These are phyloP conservation scores for Aspergillus mulundensis DNA, from an alignment of 495 filamentous ascomycete genomes.

Conservation along the genomic window DNA sequence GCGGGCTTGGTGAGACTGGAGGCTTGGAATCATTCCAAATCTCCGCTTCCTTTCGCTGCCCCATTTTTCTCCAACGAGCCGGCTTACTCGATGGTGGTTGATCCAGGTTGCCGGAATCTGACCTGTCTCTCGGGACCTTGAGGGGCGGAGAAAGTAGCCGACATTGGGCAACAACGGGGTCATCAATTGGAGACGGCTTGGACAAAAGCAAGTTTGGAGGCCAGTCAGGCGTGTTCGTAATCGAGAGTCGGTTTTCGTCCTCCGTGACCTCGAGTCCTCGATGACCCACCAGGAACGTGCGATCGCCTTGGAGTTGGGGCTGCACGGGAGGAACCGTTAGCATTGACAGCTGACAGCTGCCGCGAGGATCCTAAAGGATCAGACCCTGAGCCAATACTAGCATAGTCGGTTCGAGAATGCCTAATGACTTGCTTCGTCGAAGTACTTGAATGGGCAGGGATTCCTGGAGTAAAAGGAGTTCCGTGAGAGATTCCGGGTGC, in stretches of 20 bases:
- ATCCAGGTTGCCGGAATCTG: conserved; percentile 9
- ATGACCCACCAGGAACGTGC: neutral
- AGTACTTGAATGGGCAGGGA: conserved; percentile 1
- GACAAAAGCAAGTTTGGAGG: neutral
- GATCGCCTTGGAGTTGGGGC: neutral
- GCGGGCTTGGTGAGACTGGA: neutral
- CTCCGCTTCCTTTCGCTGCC: neutral
- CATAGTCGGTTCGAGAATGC: neutral
- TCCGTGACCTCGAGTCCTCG: neutral
- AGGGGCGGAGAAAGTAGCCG: neutral
- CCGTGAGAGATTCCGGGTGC: neutral
- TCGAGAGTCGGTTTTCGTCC: neutral
- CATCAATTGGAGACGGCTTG: neutral
- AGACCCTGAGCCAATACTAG: neutral
- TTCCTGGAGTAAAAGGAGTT: conserved; percentile 1
- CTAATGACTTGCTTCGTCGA: neutral
- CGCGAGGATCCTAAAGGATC: conserved; percentile 3
- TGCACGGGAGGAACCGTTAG: conserved; percentile 12
- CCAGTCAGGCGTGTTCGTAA: neutral
- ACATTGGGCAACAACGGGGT: neutral
- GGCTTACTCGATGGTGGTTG: neutral
- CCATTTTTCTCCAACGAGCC: neutral
- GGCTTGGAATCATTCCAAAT: conserved; percentile 17
- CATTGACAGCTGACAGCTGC: conserved; percentile 11
- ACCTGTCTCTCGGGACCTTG: neutral